Percentiles rank a stretch among this genome's conserved stretches.
Evolutionary conservation across 176 grass and related monocot genomes (phyloP).

Genomic region (Bromus sterilis): DNA sequence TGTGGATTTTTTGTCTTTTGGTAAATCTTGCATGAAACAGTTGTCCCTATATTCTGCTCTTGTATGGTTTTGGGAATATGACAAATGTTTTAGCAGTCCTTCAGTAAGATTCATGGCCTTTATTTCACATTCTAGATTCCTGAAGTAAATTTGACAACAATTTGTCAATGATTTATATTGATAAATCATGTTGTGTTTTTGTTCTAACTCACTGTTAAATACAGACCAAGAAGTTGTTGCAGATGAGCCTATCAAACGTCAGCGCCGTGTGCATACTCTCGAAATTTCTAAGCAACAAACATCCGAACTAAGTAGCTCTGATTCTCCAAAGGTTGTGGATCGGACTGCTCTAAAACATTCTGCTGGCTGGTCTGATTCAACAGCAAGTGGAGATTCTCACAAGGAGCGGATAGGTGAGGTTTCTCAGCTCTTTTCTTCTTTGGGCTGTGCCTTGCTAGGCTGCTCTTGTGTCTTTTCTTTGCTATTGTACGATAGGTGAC

Average conservation of each 20-base stretch:
- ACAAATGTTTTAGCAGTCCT: neutral
- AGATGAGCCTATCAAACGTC: constrained; percentile 49
- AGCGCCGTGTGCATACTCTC: constrained; percentile 17
- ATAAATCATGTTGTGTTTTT: neutral
- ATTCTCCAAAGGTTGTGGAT: constrained; percentile 32
- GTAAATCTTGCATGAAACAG: constrained; percentile 4
- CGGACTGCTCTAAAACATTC: constrained; percentile 20
- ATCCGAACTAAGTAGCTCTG: constrained; percentile 19
- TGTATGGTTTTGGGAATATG: neutral
- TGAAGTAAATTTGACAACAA: neutral
- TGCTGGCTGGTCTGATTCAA: constrained; percentile 43
- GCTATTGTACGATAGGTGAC: too few species aligned
- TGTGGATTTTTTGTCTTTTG: neutral
- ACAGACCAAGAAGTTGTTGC: constrained; percentile 27
- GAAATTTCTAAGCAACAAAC: constrained; percentile 35
- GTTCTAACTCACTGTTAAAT: constrained; percentile 23
- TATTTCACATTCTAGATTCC: neutral
- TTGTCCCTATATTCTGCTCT: neutral
- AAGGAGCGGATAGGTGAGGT: constrained; percentile 60
- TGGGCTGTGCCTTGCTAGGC: too few species aligned
- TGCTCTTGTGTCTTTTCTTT: too few species aligned
- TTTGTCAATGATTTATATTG: neutral
- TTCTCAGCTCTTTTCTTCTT: neutral
- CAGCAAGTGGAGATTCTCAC: constrained; percentile 25
- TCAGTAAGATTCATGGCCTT: neutral